Conservation (phyloP, 2,329 filamentous ascomycete genomes). For the Epicoccum nigrum region DNA sequence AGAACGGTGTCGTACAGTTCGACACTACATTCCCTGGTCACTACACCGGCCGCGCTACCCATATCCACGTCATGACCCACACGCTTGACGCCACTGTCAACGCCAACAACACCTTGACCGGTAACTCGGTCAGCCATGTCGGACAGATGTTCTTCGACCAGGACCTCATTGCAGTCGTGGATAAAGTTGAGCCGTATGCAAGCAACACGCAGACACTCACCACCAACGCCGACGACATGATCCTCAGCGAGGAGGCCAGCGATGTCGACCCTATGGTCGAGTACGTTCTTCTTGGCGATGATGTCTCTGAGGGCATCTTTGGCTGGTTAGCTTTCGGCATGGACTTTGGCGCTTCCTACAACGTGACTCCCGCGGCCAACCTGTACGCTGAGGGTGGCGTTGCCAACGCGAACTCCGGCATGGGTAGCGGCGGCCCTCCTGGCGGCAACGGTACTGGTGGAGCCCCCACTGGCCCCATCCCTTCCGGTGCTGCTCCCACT, state of each 20-base stretch:
- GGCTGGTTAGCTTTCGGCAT: conserved; percentile 45
- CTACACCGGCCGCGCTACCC: conserved; percentile 33
- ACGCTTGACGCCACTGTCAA: conserved; percentile 43
- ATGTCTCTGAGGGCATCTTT: conserved; percentile 42
- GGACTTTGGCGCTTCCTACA: conserved; percentile 29
- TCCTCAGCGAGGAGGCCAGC: conserved; percentile 56
- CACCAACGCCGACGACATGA: conserved; percentile 58
- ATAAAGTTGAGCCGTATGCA: conserved; percentile 52
- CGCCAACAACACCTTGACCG: conserved; percentile 58
- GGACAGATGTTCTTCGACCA: conserved; percentile 71
- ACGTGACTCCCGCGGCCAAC: conserved; percentile 37
- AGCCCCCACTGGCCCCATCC: conserved; percentile 5
- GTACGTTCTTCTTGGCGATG: conserved; percentile 63
- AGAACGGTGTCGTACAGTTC: conserved; percentile 57
- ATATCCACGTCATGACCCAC: conserved; percentile 51
- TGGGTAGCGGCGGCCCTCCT: conserved; percentile 24
- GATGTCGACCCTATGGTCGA: conserved; percentile 63
- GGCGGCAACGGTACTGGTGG: conserved; percentile 13
- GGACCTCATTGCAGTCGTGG: conserved; percentile 59
- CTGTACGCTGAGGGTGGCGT: conserved; percentile 39
- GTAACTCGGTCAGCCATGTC: conserved; percentile 61
- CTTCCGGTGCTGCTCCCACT: conserved; percentile 3
- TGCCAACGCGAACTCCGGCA: conserved; percentile 29
- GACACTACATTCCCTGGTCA: conserved; percentile 57
- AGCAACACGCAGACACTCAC: conserved; percentile 54